A percentile compares a stretch with the other conserved stretches of the same genome.
These are phyloP conservation scores for Exophiala sp. DNA, from an alignment of 2,329 filamentous ascomycete genomes.

Conservation along the genomic window DNA sequence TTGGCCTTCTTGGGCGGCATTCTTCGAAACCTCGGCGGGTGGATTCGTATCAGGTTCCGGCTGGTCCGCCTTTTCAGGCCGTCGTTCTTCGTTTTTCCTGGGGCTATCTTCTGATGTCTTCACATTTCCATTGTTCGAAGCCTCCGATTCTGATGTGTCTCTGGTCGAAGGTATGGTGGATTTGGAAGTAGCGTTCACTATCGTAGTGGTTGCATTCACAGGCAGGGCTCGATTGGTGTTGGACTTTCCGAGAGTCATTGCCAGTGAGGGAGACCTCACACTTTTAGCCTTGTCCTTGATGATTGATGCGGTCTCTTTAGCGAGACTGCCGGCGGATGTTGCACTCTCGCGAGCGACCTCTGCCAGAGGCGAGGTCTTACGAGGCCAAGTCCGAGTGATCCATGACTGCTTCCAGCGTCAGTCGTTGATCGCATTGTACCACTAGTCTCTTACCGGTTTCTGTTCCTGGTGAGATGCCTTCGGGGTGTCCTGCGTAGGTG, in stretches of 20 bases:
- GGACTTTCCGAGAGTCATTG: conserved; percentile 39
- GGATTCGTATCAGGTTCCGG: neutral
- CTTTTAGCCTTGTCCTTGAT: conserved; percentile 31
- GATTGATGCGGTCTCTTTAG: conserved; percentile 34
- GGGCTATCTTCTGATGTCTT: neutral
- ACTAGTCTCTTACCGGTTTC: conserved; percentile 15
- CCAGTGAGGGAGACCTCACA: conserved; percentile 36
- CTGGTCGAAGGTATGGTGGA: conserved; percentile 26
- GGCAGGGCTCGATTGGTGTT: conserved; percentile 40
- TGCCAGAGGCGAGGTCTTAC: conserved; percentile 45
- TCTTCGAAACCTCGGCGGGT: neutral
- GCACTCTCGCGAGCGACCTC: conserved; percentile 48
- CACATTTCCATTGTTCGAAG: conserved; percentile 1
- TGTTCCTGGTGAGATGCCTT: conserved; percentile 4
- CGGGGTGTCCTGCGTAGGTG: neutral
- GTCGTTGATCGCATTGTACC: neutral
- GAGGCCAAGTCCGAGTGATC: conserved; percentile 45
- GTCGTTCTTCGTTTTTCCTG: neutral
- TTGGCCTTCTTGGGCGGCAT: conserved; percentile 4
- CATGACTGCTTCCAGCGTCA: conserved; percentile 29
- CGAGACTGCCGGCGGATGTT: conserved; percentile 38
- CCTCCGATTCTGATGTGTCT: conserved; percentile 25
- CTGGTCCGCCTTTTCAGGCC: conserved; percentile 10
- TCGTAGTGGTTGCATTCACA: conserved; percentile 41
- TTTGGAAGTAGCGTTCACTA: conserved; percentile 38